Evolutionary conservation across 805 yeast species (phyloP).

Genomic region (Ogataea pilisensis): DNA sequence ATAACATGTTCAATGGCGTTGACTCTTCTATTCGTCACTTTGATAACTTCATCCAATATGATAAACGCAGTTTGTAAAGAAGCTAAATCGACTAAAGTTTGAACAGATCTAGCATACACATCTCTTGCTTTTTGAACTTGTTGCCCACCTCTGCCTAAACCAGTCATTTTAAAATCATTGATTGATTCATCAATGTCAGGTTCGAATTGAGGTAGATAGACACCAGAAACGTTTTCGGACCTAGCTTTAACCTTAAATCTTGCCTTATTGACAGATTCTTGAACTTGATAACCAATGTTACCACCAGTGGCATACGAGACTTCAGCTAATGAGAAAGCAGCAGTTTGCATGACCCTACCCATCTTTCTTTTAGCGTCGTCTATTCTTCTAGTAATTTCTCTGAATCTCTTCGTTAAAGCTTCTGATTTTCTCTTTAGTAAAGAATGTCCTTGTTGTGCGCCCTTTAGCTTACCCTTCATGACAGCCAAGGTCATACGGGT

Average conservation of each 20-base stretch:
- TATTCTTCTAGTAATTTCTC: constrained; percentile 91
- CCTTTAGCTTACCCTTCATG: constrained; percentile 94
- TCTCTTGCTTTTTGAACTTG: constrained; percentile 92
- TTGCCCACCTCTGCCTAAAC: constrained; percentile 97
- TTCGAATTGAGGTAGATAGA: constrained; percentile 88
- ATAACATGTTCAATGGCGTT: constrained; percentile 98
- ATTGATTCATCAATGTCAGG: constrained; percentile 76
- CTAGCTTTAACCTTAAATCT: constrained; percentile 86
- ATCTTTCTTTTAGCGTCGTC: constrained; percentile 94
- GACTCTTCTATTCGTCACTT: constrained; percentile 96
- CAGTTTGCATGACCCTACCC: constrained; percentile 98
- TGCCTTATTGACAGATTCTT: constrained; percentile 87
- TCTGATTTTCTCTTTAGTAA: constrained; percentile 92
- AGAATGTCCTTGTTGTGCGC: constrained; percentile 96
- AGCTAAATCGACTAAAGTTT: constrained; percentile 91
- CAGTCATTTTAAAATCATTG: constrained; percentile 94
- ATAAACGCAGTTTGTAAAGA: constrained; percentile 96
- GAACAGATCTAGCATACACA: constrained; percentile 95
- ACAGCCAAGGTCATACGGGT: constrained; percentile 95
- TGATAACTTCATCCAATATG: constrained; percentile 94
- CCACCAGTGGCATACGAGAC: constrained; percentile 98
- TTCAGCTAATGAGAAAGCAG: constrained; percentile 95
- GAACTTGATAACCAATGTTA: constrained; percentile 91
- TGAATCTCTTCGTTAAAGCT: constrained; percentile 91
- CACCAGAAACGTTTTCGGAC: constrained; percentile 97